Evolutionary conservation across 495 filamentous ascomycete species (phyloP).

Genomic region (Pseudevernia furfuracea): DNA sequence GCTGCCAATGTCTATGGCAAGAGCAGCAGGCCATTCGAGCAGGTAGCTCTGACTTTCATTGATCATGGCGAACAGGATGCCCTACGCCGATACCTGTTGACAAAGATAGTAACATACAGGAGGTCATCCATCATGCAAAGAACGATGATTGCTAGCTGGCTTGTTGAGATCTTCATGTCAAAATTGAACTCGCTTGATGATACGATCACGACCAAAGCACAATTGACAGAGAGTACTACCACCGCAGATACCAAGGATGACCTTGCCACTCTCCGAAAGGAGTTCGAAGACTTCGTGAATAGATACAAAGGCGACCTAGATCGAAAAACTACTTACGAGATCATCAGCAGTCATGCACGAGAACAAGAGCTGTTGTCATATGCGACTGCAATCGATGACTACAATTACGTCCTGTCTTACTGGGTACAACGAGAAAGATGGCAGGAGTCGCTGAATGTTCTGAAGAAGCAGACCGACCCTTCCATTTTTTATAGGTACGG

Average conservation of each 20-base stretch:
- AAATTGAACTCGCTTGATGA: conserved; percentile 94
- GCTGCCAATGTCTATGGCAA: conserved; percentile 86
- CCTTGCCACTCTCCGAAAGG: conserved; percentile 57
- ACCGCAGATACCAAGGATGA: conserved; percentile 64
- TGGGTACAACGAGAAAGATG: conserved; percentile 96
- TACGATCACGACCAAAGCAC: conserved; percentile 82
- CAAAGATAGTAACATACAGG: conserved; percentile 75
- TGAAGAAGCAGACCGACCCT: conserved; percentile 83
- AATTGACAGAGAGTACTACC: conserved; percentile 63
- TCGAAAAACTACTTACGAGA: conserved; percentile 84
- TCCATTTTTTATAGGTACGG: conserved; percentile 94
- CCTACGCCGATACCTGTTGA: conserved; percentile 77
- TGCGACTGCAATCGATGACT: conserved; percentile 77
- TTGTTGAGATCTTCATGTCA: conserved; percentile 93
- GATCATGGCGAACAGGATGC: conserved; percentile 87
- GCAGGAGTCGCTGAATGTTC: conserved; percentile 76
- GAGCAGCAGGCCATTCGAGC: conserved; percentile 93
- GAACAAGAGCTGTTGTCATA: conserved; percentile 89
- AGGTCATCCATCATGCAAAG: conserved; percentile 84
- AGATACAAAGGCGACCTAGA: conserved; percentile 83
- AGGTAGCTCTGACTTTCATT: conserved; percentile 85
- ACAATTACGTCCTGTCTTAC: conserved; percentile 90
- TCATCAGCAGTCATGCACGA: conserved; percentile 89
- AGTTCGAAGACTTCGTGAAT: conserved; percentile 81
- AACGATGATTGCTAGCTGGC: conserved; percentile 90